Evolutionary conservation across 2,329 filamentous ascomycete species (phyloP), one percentile per base, ranked within the genome.

Genomic region (Aureobasidium lini): DNA sequence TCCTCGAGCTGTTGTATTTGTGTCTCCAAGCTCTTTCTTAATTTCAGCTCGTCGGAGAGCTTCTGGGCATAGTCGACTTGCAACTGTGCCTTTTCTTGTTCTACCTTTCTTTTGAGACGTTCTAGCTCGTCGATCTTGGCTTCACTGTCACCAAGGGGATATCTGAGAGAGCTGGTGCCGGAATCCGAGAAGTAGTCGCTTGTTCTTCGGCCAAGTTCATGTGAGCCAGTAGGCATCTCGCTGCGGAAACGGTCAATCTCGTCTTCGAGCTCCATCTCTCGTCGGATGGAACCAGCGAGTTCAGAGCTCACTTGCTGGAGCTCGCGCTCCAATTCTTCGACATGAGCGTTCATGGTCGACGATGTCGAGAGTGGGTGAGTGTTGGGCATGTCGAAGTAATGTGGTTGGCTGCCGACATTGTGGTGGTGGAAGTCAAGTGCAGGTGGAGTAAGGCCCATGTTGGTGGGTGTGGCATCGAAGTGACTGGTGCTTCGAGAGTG

Each of bases 111-210:
- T 66, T 92, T 88, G 47, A 94, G 80, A 71, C 85, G 89, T 62
- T 95, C 90, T 36, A 96, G 77, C 71, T 96, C 90, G 67, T 87
- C 84, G 4, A 80, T 66, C 65, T 80, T 83, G 34, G 73, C 75
- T 47, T 82, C 79, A 13, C 74, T 75, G 61, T 82, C 78, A 48
- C 89, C 87, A 62, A 81, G 77, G 1, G 87, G 86, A 68, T 86
- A 87, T 68, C 90, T 88, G 57, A 89, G 82, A 1, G 90, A 93
- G 72, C 90, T 93, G 60, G 90, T 87, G 34, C 94, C 94, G 6
- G 92, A 96, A 72, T 99, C 94, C 2, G 94, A 99, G 72, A 94
- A 99, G 76, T 99, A 97, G 75, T 99, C 94, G 75, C 94, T 97
- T 9, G 90, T 95, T 62, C 93, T 84, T 71, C 88, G 87, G 63